These are phyloP conservation scores for Solanum lignicaule DNA, from an alignment of 257 asterid genomes.

Conservation along the genomic window DNA sequence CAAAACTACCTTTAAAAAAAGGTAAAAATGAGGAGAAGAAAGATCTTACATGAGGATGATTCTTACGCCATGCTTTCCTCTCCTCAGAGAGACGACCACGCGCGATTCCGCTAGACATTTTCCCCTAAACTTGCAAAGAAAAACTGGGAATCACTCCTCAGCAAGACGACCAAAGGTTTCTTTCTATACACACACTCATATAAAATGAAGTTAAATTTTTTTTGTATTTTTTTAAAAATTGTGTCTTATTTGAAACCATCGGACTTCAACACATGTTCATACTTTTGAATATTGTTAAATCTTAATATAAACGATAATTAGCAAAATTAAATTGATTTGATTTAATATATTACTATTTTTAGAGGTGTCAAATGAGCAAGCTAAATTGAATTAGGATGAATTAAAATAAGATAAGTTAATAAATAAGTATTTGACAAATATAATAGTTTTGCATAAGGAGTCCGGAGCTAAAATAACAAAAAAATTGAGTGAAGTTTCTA, in stretches of 20 bases:
- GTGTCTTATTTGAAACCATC: background rate
- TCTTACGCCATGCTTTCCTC: slow-evolving; percentile 26
- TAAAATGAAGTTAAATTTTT: background rate
- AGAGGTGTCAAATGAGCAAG: background rate
- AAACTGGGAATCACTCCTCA: background rate
- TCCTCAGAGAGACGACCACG: slow-evolving; percentile 26
- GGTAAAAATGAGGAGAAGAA: background rate
- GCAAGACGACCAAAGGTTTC: background rate
- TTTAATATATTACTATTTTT: background rate
- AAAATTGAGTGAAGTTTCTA: no score
- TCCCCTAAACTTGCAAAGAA: background rate
- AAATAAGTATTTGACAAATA: no score
- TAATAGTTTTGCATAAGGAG: no score
- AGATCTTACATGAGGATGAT: slow-evolving; percentile 21
- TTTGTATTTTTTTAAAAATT: background rate
- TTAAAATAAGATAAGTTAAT: background rate
- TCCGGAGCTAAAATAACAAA: no score
- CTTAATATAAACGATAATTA: background rate
- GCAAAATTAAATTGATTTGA: background rate
- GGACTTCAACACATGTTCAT: background rate
- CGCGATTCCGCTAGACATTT: slow-evolving; percentile 18
- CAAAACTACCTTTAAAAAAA: background rate
- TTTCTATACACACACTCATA: background rate
- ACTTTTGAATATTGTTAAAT: background rate
- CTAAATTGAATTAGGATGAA: background rate